Evolutionary conservation across 2,329 filamentous ascomycete genomes (phyloP), one percentile per base, ranked within the genome.

Genomic region (Ambrosiella cleistominuta): DNA sequence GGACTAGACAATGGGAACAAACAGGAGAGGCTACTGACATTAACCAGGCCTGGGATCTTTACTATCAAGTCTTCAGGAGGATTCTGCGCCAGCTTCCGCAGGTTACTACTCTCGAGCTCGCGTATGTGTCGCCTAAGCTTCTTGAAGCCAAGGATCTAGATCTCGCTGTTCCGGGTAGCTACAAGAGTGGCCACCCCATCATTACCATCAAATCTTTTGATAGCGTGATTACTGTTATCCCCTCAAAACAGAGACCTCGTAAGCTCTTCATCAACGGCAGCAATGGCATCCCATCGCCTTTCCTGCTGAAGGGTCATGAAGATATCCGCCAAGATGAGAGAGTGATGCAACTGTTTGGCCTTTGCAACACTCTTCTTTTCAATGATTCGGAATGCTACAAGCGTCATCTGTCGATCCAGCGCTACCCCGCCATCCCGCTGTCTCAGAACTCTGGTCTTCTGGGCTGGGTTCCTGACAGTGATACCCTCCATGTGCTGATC

Each of bases 311-410:
- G 75, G 93, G 93, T n/a, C 94, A 98, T 66, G 93, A 99, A 72
- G 93, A 99, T 74, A 96, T 98, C 63, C 85, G 93, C 61, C 93
- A 99, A 70, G 93, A 99, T 67, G 93, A 99, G 71, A 85, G 94
- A 71, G 93, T 98, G 64, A 99, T 98, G 94, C 93, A 99, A 71
- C 79, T 99, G 40, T 98, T 99, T 67, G 93, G 93, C 45, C 80
- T 99, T 12, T 93, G 91, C 73, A 99, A 99, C 69, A 98, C 94
- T 0, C 79, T 98, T 1, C 80, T 99, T 47, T 79, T 87, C 51
- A 91, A 91, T 66, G 94, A 99, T 68, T 88, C 88, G 2, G 94
- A 99, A 71, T 93, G 86, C 65, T 94, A 95, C 71, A 98, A 98
- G 75, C 83, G 93, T 8, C 93, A 98, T 70, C 80, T 99, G 63